Percentiles rank a stretch among this genome's conserved stretches.
These are phyloP conservation scores for Entomortierella lignicola DNA, from an alignment of 192 early-diverging fungal species.

Conservation along the genomic window DNA sequence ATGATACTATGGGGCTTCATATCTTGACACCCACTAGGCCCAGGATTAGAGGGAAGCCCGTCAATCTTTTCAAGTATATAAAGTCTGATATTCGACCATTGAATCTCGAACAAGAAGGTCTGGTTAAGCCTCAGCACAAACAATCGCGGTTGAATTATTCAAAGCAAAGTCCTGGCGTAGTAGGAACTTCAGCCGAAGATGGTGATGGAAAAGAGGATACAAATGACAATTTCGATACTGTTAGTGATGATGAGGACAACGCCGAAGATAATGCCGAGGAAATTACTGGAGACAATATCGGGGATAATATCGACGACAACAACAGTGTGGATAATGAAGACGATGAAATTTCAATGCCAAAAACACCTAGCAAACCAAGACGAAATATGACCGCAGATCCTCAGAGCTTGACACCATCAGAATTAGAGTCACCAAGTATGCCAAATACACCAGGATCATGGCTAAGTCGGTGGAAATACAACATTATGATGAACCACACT, in stretches of 20 bases:
- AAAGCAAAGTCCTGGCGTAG: neutral
- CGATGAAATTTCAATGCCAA: neutral
- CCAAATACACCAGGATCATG: constrained; percentile 15
- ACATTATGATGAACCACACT: constrained; percentile 19
- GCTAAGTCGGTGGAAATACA: constrained; percentile 24
- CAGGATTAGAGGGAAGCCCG: neutral
- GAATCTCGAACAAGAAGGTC: neutral
- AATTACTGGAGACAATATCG: too few species aligned
- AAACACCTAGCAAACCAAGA: constrained; percentile 12
- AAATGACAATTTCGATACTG: neutral
- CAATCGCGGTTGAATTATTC: neutral
- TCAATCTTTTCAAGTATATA: neutral
- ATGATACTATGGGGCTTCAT: neutral
- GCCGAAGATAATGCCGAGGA: too few species aligned
- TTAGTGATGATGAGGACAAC: neutral
- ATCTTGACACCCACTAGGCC: neutral
- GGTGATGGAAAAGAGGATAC: too few species aligned
- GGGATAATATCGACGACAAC: too few species aligned
- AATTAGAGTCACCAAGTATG: neutral
- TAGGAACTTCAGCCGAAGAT: too few species aligned
- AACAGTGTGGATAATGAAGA: neutral
- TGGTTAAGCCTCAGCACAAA: neutral
- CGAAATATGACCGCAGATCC: too few species aligned
- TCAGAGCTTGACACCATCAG: neutral
- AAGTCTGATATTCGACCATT: neutral